Percentiles rank a stretch among this genome's conserved stretches.
These are phyloP conservation scores for Pythium rishiriense DNA, from an alignment of 352 stramenopile genomes.

Conservation along the genomic window DNA sequence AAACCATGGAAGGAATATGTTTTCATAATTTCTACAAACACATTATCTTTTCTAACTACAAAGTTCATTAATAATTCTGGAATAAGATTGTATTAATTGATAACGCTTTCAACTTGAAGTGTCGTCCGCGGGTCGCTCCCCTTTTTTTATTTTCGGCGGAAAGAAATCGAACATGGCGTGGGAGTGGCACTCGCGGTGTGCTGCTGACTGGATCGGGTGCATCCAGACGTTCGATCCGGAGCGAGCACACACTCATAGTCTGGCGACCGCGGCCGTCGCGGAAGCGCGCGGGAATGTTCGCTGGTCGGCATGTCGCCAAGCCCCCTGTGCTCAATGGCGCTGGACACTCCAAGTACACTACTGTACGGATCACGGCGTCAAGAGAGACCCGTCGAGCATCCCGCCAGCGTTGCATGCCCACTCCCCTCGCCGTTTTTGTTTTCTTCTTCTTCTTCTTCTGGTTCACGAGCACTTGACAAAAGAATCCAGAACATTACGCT, in stretches of 20 bases:
- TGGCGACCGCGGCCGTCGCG: background rate
- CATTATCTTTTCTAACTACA: background rate
- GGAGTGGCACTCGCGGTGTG: no score
- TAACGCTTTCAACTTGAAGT: background rate
- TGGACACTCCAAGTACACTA: no score
- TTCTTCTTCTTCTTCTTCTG: background rate
- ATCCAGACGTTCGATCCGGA: background rate
- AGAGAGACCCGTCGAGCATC: no score
- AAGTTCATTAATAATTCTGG: background rate
- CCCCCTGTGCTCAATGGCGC: no score
- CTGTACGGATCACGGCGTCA: no score
- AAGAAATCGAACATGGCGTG: no score
- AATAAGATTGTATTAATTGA: slow-evolving; percentile 10
- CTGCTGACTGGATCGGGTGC: no score
- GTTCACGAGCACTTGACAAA: background rate
- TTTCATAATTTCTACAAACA: background rate
- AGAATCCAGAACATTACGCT: no score
- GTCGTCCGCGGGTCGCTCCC: no score
- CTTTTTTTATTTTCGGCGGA: no score
- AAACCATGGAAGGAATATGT: slow-evolving; percentile 7
- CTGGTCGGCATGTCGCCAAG: background rate
- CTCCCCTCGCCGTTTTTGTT: no score
- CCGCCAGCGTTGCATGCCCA: no score
- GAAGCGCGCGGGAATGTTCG: background rate
- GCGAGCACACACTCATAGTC: background rate